Percentiles rank a stretch among this genome's conserved stretches.
These are phyloP conservation scores for Saccharomycopsis hybrid DNA, from an alignment of 1,139 yeast genomes.

Conservation along the genomic window DNA sequence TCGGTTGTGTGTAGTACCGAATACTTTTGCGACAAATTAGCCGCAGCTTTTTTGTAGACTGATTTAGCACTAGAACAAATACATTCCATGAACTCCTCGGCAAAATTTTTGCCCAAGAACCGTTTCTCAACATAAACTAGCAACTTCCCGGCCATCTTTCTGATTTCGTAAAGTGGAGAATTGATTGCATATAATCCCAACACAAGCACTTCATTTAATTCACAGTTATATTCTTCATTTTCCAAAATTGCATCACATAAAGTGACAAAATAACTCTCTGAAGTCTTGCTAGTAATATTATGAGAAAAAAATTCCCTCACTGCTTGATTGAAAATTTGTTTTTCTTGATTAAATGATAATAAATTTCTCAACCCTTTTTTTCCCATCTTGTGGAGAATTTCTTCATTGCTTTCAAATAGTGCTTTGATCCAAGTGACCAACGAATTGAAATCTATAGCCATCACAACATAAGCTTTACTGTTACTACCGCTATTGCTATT, in stretches of 20 bases:
- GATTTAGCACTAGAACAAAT: conserved; percentile 63
- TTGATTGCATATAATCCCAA: conserved; percentile 67
- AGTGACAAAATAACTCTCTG: conserved; percentile 65
- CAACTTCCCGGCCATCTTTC: conserved; percentile 57
- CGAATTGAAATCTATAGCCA: conserved; percentile 66
- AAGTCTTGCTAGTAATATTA: conserved; percentile 43
- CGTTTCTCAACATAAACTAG: conserved; percentile 50
- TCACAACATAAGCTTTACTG: conserved; percentile 33
- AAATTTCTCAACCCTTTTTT: conserved; percentile 66
- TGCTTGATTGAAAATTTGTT: conserved; percentile 57
- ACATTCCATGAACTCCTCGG: conserved; percentile 50
- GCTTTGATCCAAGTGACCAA: conserved; percentile 76
- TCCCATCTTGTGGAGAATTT: conserved; percentile 58
- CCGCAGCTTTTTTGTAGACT: conserved; percentile 71
- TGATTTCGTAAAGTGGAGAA: conserved; percentile 50
- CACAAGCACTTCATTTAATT: conserved; percentile 54
- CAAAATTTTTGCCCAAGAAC: conserved; percentile 40
- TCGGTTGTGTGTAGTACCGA: conserved; percentile 54
- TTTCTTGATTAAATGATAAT: conserved; percentile 51
- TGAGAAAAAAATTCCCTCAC: conserved; percentile 57
- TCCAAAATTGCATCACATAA: conserved; percentile 55
- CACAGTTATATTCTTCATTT: conserved; percentile 36
- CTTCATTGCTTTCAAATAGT: conserved; percentile 38
- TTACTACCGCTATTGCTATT: too few species aligned
- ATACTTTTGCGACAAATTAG: conserved; percentile 58